Evolutionary conservation across 2,329 filamentous ascomycete genomes (phyloP).

Genomic region (Fusarium sp.): DNA sequence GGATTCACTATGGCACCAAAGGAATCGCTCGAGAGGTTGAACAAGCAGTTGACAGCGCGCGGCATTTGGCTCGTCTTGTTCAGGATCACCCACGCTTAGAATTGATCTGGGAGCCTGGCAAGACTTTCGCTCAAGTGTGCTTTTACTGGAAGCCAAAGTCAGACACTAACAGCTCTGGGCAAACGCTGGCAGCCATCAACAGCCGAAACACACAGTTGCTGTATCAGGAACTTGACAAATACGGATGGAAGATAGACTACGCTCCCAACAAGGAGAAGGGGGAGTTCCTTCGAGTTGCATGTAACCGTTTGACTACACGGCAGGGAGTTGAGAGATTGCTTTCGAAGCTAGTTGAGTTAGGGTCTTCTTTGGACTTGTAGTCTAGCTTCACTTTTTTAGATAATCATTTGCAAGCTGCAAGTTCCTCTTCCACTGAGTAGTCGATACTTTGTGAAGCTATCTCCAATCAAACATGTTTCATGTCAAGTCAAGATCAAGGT

Average conservation of each 20-base stretch:
- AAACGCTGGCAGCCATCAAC: background rate
- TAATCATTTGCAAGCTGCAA: too few relatives aligned
- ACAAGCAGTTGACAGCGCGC: background rate
- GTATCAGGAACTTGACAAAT: background rate
- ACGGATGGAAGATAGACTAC: constrained; percentile 3
- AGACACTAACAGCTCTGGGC: background rate
- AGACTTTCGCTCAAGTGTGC: background rate
- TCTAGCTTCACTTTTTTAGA: too few relatives aligned
- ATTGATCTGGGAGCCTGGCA: background rate
- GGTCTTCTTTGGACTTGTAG: background rate
- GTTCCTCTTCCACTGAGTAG: too few relatives aligned
- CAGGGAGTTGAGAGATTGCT: background rate
- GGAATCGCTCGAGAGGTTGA: background rate
- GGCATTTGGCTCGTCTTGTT: background rate
- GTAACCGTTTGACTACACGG: background rate
- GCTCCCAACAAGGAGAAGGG: background rate
- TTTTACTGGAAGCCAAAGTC: background rate
- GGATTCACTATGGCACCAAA: constrained; percentile 1
- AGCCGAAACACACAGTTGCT: background rate
- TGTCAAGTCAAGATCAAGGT: too few relatives aligned
- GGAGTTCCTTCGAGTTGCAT: constrained; percentile 2
- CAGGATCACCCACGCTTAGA: background rate
- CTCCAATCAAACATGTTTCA: too few relatives aligned
- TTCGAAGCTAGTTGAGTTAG: background rate
- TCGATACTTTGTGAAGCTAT: too few relatives aligned